These are phyloP conservation scores for Phycomyces blakesleeanus DNA, from an alignment of 192 early-diverging fungal genomes.

Conservation along the genomic window DNA sequence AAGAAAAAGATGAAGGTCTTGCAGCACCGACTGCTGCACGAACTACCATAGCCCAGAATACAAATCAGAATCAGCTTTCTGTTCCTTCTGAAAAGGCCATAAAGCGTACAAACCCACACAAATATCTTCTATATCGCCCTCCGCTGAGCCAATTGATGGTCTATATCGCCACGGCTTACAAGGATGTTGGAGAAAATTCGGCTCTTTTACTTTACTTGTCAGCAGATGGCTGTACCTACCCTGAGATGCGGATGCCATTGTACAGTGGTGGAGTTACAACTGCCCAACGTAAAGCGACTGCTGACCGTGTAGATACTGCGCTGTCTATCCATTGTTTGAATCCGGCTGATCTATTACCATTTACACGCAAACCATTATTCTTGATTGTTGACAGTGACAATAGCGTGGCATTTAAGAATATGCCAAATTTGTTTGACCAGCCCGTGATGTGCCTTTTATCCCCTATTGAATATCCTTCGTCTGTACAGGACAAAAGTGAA, in stretches of 20 bases:
- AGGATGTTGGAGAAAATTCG: conserved; percentile 85
- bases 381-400: conserved; percentile 91
- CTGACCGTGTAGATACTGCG: conserved; percentile 1
- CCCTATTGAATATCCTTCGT: conserved; percentile 80
- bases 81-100: conserved; percentile 30
- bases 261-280: conserved; percentile 79
- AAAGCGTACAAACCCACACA: conserved; percentile 63
- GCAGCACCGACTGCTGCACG: background rate
- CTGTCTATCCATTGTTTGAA: conserved; percentile 70
- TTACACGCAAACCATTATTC: conserved; percentile 93
- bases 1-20: background rate
- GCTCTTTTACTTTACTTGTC: conserved; percentile 88
- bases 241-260: conserved; percentile 29
- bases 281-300: conserved; percentile 48
- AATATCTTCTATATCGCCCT: conserved; percentile 90
- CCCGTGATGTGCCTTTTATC: conserved; percentile 85
- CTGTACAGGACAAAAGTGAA: conserved; percentile 68
- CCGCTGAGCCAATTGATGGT: conserved; percentile 88
- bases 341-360: conserved; percentile 88
- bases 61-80: background rate
- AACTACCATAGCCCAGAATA: background rate
- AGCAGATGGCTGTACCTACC: conserved; percentile 66
- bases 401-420: conserved; percentile 76
- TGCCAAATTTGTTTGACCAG: conserved; percentile 85
- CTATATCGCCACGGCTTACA: conserved; percentile 90